phyloP scores from a whole-genome alignment of 306 rosid species.

The Echinosophora koreensis region DNA sequence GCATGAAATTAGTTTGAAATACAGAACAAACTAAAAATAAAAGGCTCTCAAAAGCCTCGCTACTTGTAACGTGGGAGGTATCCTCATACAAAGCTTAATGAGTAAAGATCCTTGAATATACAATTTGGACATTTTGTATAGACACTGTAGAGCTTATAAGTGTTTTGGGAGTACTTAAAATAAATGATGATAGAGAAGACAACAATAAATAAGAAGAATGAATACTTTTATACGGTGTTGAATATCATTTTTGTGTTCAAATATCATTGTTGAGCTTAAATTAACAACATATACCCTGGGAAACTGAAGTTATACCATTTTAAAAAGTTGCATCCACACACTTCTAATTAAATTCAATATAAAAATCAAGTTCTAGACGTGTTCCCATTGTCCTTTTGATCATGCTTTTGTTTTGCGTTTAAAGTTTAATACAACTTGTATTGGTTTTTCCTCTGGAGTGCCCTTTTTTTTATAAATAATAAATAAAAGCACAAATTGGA shows the following conservation, averaged over 20 bases:
- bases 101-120: no score
- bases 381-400: background rate
- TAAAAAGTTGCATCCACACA: constrained; percentile 4
- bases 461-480: background rate
- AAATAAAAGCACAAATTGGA: background rate
- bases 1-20: no score
- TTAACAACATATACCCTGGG: background rate
- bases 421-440: background rate
- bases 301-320: background rate
- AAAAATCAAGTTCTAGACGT: background rate
- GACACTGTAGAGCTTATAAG: no score
- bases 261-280: no score
- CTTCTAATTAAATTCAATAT: background rate
- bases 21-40: no score
- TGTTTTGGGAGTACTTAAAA: no score
- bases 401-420: background rate
- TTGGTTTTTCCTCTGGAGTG: background rate
- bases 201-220: no score
- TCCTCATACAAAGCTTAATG: constrained; percentile 11
- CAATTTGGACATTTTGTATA: no score
- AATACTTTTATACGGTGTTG: no score
- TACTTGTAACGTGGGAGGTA: background rate
- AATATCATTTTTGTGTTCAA: no score
- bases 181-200: no score
- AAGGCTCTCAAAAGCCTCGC: background rate